Base-by-base conservation (phyloP, 2,329 filamentous ascomycete genomes). In the Neonectria sp. region DNA sequence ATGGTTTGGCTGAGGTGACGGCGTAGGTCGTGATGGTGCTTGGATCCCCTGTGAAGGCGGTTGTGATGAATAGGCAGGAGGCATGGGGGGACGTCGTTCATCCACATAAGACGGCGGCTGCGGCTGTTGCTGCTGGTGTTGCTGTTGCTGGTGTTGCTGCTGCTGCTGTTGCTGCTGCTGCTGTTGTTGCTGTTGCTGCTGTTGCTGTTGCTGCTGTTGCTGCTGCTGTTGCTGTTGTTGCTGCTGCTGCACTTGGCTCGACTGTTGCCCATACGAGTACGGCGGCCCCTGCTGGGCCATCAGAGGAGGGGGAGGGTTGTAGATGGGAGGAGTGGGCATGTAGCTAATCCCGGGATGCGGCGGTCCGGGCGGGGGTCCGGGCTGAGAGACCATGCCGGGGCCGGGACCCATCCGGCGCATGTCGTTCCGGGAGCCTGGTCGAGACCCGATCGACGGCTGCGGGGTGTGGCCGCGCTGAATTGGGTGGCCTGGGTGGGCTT, bases 301-400 rank as follows among this genome's bases (percentile, higher is more conserved):
- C 60, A 78, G 65, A 73, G 79, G 35, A 71, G 75, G 85, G 82
- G 83, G 75, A 63, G 83, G 90, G 75, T 94, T 94, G 81, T 97
- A 97, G 73, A 97, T 94, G 37, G 93, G 90, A 45, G 93, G 93
- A 70, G 96, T 95, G 3, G 93, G 91, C 86, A 97, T 94, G 78
- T 95, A 98, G 4, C 92, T 89, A 80, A 93, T 97, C 61, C 89
- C 93, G 76, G 76, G 76, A 67, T 82, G 80, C 31, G 86, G 86
- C 33, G 78, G 77, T 31, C 90, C 85, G n/a, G 78, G 86, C 33
- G 78, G 77, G 25, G 78, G 86, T 45, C 89, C 89, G 45, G 85
- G 86, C 70, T 92, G 86, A 73, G 90, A 92, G 4, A 88, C 89
- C 73, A 97, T 89, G 77, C 91, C 92, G 13, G 93, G 92, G 76